Evolutionary conservation across 495 filamentous ascomycete species (phyloP).

Genomic region (Talaromyces borbonicus): DNA sequence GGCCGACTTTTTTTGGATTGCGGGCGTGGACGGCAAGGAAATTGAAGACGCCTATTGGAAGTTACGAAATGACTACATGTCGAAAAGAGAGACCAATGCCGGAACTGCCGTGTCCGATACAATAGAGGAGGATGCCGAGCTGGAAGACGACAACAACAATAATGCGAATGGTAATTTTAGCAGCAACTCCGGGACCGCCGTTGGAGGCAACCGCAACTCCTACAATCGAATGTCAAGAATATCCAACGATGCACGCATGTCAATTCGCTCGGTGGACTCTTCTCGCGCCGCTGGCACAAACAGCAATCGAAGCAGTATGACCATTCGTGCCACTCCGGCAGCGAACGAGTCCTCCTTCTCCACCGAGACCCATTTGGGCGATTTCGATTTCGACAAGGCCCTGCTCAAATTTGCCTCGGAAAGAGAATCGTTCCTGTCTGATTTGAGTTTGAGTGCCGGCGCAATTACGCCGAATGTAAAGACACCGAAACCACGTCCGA

Average conservation of each 20-base stretch:
- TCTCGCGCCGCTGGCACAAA: slow-evolving; percentile 44
- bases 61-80: slow-evolving; percentile 44
- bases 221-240: slow-evolving; percentile 55
- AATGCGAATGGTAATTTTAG: slow-evolving; percentile 33
- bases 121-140: slow-evolving; percentile 72
- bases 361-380: slow-evolving; percentile 33
- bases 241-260: slow-evolving; percentile 53
- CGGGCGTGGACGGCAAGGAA: slow-evolving; percentile 68
- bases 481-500: slow-evolving; percentile 59
- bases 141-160: slow-evolving; percentile 39
- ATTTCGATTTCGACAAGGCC: slow-evolving; percentile 88
- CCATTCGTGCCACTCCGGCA: slow-evolving; percentile 53
- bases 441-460: slow-evolving; percentile 82
- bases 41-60: slow-evolving; percentile 36
- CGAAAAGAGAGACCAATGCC: slow-evolving; percentile 33
- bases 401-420: slow-evolving; percentile 90
- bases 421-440: slow-evolving; percentile 85
- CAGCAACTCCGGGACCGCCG: too few relatives aligned
- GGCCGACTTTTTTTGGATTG: slow-evolving; percentile 99
- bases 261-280: slow-evolving; percentile 54
- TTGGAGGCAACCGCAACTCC: slow-evolving; percentile 53
- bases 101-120: slow-evolving; percentile 57
- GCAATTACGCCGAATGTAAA: slow-evolving; percentile 60
- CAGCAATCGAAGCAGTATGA: slow-evolving; percentile 85
- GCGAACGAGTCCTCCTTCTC: slow-evolving; percentile 13